These are phyloP conservation scores for Pythium angustatum DNA, from an alignment of 352 stramenopile genomes.

Conservation along the genomic window DNA sequence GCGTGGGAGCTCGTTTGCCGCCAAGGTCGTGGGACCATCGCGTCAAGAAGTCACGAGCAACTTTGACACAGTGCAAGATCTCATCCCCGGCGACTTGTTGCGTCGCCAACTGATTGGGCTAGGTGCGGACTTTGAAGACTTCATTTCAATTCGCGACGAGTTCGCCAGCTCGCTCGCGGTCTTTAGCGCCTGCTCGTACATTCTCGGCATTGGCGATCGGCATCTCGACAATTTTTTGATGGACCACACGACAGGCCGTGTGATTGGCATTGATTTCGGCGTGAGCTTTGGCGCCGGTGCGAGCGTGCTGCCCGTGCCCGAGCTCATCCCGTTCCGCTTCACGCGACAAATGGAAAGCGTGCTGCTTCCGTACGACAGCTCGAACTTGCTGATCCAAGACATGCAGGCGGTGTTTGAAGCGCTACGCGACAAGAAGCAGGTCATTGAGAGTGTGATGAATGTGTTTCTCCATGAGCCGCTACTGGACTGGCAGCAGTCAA, in stretches of 20 bases:
- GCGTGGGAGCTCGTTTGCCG: constrained; percentile 60
- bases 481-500: constrained; percentile 88
- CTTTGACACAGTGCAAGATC: constrained; percentile 56
- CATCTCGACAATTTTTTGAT: constrained; percentile 93
- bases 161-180: constrained; percentile 83
- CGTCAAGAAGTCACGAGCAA: constrained; percentile 50
- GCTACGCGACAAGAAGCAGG: constrained; percentile 76
- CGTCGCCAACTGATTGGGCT: constrained; percentile 72
- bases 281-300: constrained; percentile 89
- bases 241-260: constrained; percentile 58
- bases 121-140: constrained; percentile 74
- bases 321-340: constrained; percentile 91
- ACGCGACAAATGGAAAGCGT: constrained; percentile 80
- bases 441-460: constrained; percentile 89
- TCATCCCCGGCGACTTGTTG: constrained; percentile 78
- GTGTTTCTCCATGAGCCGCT: constrained; percentile 91
- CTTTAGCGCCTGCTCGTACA: constrained; percentile 87
- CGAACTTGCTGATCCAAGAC: constrained; percentile 68
- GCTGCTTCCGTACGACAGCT: constrained; percentile 66
- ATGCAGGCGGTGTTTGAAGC: constrained; percentile 87
- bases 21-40: constrained; percentile 61
- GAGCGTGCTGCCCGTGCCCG: constrained; percentile 82
- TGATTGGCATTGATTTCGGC: constrained; percentile 93
- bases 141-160: constrained; percentile 81
- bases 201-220: constrained; percentile 90